phyloP scores from a whole-genome alignment of 441 rosid species.

The Erysimum cheiri region DNA sequence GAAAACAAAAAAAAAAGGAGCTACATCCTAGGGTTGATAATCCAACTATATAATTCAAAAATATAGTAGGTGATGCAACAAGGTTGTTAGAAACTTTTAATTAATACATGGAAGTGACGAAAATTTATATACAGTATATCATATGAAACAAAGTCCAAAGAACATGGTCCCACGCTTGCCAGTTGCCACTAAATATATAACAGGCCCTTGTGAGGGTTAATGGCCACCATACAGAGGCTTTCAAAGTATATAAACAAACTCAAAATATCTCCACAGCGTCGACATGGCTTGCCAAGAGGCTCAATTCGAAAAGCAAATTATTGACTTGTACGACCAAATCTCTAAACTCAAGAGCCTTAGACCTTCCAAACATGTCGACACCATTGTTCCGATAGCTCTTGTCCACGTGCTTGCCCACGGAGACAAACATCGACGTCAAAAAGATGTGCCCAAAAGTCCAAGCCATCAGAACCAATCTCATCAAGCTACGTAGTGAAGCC shows the following conservation, averaged over 20 bases:
- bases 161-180: not conserved
- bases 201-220: not conserved
- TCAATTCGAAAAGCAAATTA: slow-evolving; percentile 45
- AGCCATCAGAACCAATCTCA: slow-evolving; percentile 72
- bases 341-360: slow-evolving; percentile 48
- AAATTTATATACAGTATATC: too few species aligned
- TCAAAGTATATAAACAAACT: not conserved
- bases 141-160: not conserved
- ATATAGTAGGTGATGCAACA: not conserved
- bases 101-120: not conserved
- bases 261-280: slow-evolving; percentile 42
- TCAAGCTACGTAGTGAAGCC: slow-evolving; percentile 73
- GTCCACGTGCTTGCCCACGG: slow-evolving; percentile 48
- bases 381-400: slow-evolving; percentile 53
- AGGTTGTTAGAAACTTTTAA: not conserved
- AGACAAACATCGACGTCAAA: slow-evolving; percentile 46
- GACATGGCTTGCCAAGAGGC: slow-evolving; percentile 54
- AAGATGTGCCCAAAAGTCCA: slow-evolving; percentile 54
- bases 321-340: slow-evolving; percentile 50
- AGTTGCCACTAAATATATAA: too few species aligned
- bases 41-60: not conserved
- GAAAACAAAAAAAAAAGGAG: too few species aligned
- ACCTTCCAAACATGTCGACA: slow-evolving; percentile 51
- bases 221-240: not conserved
- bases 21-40: not conserved